Evolutionary conservation across 805 yeast genomes (phyloP), one percentile per base, ranked within the genome.

Genomic region (Myxozyma neotropica): DNA sequence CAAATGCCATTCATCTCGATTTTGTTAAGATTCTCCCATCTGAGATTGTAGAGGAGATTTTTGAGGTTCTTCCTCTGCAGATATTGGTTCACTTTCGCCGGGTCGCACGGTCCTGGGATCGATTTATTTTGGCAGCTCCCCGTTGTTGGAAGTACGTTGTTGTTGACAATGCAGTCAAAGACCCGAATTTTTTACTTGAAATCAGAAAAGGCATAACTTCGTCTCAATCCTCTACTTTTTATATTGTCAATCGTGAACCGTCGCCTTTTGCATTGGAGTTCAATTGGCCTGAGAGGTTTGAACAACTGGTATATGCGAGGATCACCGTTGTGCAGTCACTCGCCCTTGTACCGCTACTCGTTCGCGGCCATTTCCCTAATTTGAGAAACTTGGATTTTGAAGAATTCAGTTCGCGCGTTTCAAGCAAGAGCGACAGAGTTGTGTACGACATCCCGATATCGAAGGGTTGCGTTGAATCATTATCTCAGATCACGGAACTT

Each of bases 281-380:
- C 33, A 53, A 38, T 4, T 53, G 57, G 57, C 57, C 57, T 12
- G 31, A n/a, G 1, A n/a, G 21, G 8, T 46, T 53, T 15, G 2
- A 13, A 3, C 47, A 53, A 39, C 27, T 53, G 40, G 24, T 17
- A 10, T 45, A 38, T 31, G 52, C 52, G 21, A 47, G 52, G 27
- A 38, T 53, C 12, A 46, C 57, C 4, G 47, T 53, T 24, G 52
- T 45, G 1, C 57, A 53, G 17, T 24, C 40, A 10, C 26, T 53
- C 4, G 52, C 29, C 6, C 39, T 53, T n/a, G 57, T 53, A 5
- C 47, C 57, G n/a, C 24, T 45, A 10, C 47, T 53, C 8, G 57
- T 46, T 8, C 51, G 46, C 7, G 57, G 57, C 8, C 33, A 38
- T 19, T 53, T 45, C n/a, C 57, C 57, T 13, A 53, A 36, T 19